A percentile compares a stretch with the other conserved stretches of the same genome.
Evolutionary conservation across 805 yeast genomes (phyloP).

Genomic region (Wickerhamiella hasegawae): DNA sequence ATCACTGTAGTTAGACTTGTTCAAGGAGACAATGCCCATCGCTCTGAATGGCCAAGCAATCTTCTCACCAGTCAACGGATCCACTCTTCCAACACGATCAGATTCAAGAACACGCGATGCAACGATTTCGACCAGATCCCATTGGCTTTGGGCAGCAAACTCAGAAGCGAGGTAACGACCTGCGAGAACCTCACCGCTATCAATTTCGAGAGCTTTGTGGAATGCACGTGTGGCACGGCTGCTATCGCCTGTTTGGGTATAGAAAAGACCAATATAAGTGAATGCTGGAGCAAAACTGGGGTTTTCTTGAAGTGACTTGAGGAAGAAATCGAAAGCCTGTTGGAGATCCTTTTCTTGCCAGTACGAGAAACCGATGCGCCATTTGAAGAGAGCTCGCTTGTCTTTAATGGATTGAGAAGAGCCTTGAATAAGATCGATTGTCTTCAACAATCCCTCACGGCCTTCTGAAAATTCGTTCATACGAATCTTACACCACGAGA

Average conservation of each 20-base stretch:
- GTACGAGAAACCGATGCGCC: constrained; percentile 62
- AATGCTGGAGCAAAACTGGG: constrained; percentile 63
- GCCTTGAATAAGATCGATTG: constrained; percentile 32
- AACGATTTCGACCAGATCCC: constrained; percentile 71
- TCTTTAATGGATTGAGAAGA: constrained; percentile 37
- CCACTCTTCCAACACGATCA: constrained; percentile 25
- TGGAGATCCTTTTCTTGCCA: constrained; percentile 23
- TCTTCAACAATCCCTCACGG: constrained; percentile 30
- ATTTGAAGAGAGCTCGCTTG: constrained; percentile 40
- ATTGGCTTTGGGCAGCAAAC: constrained; percentile 52
- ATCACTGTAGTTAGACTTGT: constrained; percentile 50
- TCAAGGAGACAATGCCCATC: constrained; percentile 63
- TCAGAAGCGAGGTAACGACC: constrained; percentile 56
- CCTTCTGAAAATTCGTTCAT: constrained; percentile 37
- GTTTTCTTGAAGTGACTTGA: constrained; percentile 42
- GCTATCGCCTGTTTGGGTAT: constrained; percentile 42
- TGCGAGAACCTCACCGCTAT: constrained; percentile 57
- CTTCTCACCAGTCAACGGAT: constrained; percentile 7
- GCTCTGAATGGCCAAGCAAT: constrained; percentile 74
- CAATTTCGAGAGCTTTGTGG: constrained; percentile 77
- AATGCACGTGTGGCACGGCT: constrained; percentile 72
- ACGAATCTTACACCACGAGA: constrained; percentile 63
- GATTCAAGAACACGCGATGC: constrained; percentile 50
- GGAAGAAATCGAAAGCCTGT: constrained; percentile 39
- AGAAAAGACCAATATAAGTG: constrained; percentile 67